Conservation (phyloP, 1,139 yeast genomes). For the Spencermartinsiella ligniputridi region DNA sequence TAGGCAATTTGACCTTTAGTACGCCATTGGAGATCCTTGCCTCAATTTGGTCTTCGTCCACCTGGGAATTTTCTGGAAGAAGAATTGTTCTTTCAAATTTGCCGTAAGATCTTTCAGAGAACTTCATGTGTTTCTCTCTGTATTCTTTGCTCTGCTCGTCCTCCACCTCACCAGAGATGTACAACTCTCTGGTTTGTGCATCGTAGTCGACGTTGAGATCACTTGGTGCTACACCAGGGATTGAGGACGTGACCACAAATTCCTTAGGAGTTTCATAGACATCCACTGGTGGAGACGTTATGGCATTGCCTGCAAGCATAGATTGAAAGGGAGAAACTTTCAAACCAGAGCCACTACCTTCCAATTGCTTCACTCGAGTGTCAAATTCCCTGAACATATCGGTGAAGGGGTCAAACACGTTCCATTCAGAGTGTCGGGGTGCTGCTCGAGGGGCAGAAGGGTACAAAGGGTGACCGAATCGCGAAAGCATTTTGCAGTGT, state of each 20-base stretch:
- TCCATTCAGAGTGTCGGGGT: neutral
- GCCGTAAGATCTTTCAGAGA: constrained; percentile 34
- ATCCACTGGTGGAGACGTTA: constrained; percentile 44
- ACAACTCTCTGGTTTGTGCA: constrained; percentile 33
- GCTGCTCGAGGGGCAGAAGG: neutral
- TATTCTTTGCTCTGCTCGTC: constrained; percentile 7
- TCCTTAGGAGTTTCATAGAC: constrained; percentile 44
- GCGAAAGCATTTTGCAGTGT: neutral
- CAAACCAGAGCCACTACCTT: neutral
- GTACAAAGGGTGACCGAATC: neutral
- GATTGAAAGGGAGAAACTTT: constrained; percentile 18
- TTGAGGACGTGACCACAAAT: constrained; percentile 44
- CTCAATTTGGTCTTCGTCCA: constrained; percentile 47
- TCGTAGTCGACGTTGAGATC: constrained; percentile 53
- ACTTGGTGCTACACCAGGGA: constrained; percentile 51
- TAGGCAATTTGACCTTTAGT: constrained; percentile 48
- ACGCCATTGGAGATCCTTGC: constrained; percentile 51
- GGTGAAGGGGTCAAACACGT: neutral
- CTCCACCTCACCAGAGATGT: constrained; percentile 13
- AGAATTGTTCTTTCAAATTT: constrained; percentile 41
- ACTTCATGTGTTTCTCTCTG: constrained; percentile 12
- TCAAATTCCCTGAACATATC: constrained; percentile 11
- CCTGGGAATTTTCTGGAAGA: constrained; percentile 48
- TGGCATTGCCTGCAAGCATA: constrained; percentile 31
- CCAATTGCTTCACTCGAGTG: constrained; percentile 1